These are phyloP conservation scores for Tubosaeta brunneosetosa DNA, from an alignment of 768 basidiomycete genomes.

Conservation along the genomic window DNA sequence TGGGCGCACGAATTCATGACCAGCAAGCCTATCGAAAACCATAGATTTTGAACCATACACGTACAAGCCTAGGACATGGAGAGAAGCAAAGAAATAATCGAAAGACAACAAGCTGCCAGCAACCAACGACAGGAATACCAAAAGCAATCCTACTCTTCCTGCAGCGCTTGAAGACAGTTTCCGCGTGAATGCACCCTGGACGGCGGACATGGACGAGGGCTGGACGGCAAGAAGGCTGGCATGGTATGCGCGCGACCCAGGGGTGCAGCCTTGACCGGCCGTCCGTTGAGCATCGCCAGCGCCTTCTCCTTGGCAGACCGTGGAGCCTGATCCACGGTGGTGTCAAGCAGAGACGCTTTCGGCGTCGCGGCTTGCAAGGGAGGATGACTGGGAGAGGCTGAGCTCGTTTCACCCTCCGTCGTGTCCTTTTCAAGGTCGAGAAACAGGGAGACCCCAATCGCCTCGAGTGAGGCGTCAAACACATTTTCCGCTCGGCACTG, in stretches of 20 bases:
- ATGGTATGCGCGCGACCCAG: constrained; percentile 17
- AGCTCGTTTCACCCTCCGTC: neutral
- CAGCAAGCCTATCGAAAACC: neutral
- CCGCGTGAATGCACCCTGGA: neutral
- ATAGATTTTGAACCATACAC: neutral
- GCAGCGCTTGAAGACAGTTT: neutral
- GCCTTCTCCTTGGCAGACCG: constrained; percentile 1
- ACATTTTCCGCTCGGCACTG: constrained; percentile 1
- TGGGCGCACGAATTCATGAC: neutral
- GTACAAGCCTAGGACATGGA: neutral
- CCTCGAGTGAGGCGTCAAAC: neutral
- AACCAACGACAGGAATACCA: neutral
- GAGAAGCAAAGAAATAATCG: neutral
- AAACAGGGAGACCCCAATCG: constrained; percentile 5
- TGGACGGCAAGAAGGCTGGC: constrained; percentile 5
- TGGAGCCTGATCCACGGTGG: neutral
- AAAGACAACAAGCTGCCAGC: neutral
- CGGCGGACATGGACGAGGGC: neutral
- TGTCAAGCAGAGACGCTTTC: neutral
- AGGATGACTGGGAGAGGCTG: neutral
- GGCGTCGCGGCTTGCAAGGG: neutral
- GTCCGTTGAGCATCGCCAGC: constrained; percentile 1
- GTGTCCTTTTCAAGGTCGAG: neutral
- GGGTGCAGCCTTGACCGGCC: neutral
- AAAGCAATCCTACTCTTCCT: neutral